Percentiles rank a stretch among this genome's conserved stretches.
phyloP scores from a whole-genome alignment of 306 rosid species.

The Crataegus laevigata region DNA sequence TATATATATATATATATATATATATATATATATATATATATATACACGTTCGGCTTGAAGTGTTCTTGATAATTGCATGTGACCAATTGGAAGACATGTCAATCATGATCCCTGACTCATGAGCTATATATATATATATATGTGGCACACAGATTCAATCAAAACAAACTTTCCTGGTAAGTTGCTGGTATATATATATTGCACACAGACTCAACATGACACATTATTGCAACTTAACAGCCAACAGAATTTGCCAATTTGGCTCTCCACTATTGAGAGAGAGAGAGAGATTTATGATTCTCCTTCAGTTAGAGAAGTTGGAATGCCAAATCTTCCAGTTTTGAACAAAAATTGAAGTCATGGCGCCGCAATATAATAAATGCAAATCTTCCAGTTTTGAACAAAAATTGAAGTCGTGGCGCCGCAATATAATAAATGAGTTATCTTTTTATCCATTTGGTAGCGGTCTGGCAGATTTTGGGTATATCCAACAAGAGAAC shows the following conservation, averaged over 20 bases:
- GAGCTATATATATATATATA: not conserved
- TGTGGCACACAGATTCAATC: slow-evolving; percentile 8
- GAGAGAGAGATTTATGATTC: not conserved
- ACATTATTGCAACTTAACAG: slow-evolving; percentile 19
- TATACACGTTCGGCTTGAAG: not conserved
- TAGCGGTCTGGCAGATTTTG: not conserved
- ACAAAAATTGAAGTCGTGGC: not conserved
- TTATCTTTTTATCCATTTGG: not conserved
- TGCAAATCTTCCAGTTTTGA: not conserved
- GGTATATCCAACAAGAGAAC: not conserved
- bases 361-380: not conserved
- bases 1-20: too few species aligned
- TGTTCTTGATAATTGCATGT: not conserved
- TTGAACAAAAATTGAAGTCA: not conserved
- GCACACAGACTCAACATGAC: slow-evolving; percentile 13
- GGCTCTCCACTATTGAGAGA: slow-evolving; percentile 12
- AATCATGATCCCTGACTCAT: not conserved
- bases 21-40: too few species aligned
- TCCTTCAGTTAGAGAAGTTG: slow-evolving; percentile 29
- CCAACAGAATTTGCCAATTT: slow-evolving; percentile 31
- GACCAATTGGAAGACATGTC: not conserved
- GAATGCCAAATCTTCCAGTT: slow-evolving; percentile 4
- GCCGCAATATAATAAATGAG: not conserved
- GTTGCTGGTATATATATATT: not conserved
- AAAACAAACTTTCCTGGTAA: not conserved